Percentiles rank a stretch among this genome's conserved stretches.
Evolutionary conservation across 225 moss, liverwort and hornwort genomes (phyloP).

Genomic region (Takakia lepidozioides): DNA sequence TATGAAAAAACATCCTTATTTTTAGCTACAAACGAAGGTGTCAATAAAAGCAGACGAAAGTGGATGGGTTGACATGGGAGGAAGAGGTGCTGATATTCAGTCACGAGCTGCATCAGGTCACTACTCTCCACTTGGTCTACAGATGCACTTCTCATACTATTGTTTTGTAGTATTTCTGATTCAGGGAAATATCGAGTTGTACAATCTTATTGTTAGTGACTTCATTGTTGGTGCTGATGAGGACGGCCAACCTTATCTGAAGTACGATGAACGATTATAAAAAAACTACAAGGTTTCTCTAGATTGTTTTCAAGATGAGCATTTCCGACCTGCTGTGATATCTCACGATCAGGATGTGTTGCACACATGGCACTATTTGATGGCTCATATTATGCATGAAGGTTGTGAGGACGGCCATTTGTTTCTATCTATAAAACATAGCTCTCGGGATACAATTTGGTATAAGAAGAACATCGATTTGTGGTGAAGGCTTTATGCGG

Average conservation of each 20-base stretch:
- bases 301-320: not conserved
- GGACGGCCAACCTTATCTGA: not conserved
- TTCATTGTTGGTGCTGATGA: not conserved
- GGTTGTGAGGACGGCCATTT: not conserved
- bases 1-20: not conserved
- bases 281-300: not conserved
- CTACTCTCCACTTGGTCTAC: not conserved
- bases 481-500: not conserved
- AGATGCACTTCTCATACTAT: constrained; percentile 1
- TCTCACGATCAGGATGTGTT: not conserved
- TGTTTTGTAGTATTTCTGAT: not conserved
- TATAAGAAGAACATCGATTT: not conserved
- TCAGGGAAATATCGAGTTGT: not conserved
- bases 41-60: not conserved
- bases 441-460: not conserved
- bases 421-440: not conserved
- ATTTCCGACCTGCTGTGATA: not conserved
- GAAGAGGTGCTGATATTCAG: not conserved
- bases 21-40: not conserved
- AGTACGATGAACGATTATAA: not conserved
- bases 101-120: not conserved
- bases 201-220: not conserved
- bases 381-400: constrained; percentile 1
- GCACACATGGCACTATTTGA: not conserved
- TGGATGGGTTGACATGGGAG: not conserved